Evolutionary conservation across 371 early-diverging fungal species (phyloP).

Genomic region (Circinella umbellata): DNA sequence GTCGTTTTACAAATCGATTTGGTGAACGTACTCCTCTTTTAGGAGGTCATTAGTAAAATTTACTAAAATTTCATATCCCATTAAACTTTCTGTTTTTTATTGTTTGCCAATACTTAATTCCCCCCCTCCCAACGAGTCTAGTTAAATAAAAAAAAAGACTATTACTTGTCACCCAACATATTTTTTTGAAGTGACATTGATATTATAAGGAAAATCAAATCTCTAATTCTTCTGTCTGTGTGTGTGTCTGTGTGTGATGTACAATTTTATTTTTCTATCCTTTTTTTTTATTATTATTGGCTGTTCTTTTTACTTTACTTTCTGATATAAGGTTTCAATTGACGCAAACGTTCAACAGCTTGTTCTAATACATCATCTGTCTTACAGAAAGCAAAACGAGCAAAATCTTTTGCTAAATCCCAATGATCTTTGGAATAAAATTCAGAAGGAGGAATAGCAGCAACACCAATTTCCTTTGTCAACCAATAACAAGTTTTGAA

Average conservation of each 20-base stretch:
- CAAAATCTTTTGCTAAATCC: slow-evolving; percentile 74
- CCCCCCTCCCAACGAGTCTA: no score
- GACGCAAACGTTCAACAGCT: slow-evolving; percentile 73
- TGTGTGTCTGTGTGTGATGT: no score
- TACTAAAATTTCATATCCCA: no score
- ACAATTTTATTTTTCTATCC: neutral
- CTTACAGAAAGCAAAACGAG: slow-evolving; percentile 95
- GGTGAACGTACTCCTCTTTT: slow-evolving; percentile 54
- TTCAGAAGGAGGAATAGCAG: slow-evolving; percentile 92
- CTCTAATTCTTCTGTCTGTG: no score
- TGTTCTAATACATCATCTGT: slow-evolving; percentile 82
- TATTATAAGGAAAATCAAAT: no score
- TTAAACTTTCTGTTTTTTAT: neutral
- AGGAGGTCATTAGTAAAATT: slow-evolving; percentile 11
- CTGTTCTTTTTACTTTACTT: slow-evolving; percentile 8
- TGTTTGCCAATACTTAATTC: neutral
- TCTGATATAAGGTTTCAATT: slow-evolving; percentile 64
- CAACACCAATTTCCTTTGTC: slow-evolving; percentile 89
- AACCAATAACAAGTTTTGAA: slow-evolving; percentile 88
- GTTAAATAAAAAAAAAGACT: no score
- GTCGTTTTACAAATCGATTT: slow-evolving; percentile 36
- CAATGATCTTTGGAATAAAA: slow-evolving; percentile 83
- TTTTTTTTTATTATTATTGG: neutral
- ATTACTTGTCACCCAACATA: no score
- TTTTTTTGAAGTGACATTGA: no score